A percentile compares a stretch with the other conserved stretches of the same genome.
Conservation (phyloP, 2,329 filamentous ascomycete genomes). For the Cylindrodendrum hubeiense region DNA sequence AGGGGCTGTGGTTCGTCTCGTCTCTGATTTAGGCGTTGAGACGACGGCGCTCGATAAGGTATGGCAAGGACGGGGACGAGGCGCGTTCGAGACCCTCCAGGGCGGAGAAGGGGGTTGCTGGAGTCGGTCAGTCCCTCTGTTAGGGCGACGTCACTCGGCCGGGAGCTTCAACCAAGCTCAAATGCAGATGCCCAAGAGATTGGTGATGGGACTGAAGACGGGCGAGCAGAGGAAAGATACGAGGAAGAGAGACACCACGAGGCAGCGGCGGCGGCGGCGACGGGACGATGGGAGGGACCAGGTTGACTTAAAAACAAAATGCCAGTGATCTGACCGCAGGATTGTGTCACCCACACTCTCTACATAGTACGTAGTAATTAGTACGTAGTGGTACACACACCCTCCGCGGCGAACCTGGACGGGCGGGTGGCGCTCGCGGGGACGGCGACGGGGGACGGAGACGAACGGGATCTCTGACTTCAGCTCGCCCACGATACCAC, state of each 20-base stretch:
- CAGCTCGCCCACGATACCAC: background rate
- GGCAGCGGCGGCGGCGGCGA: conserved; percentile 17
- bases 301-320: conserved; percentile 41
- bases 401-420: conserved; percentile 4
- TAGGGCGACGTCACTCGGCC: conserved; percentile 13
- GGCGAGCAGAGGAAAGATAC: conserved; percentile 23
- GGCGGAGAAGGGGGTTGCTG: background rate
- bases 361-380: too few species aligned
- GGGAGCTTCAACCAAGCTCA: conserved; percentile 6
- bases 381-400: conserved; percentile 22
- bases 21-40: conserved; percentile 9
- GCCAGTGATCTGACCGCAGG: conserved; percentile 25
- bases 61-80: background rate
- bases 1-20: conserved; percentile 25
- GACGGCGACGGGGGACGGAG: conserved; percentile 18
- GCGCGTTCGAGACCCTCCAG: conserved; percentile 11
- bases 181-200: conserved; percentile 8
- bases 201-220: background rate
- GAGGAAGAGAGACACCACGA: conserved; percentile 30
- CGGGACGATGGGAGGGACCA: conserved; percentile 30
- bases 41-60: background rate
- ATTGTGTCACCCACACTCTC: conserved; percentile 4
- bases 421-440: conserved; percentile 12
- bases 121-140: background rate
- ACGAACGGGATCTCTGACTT: conserved; percentile 7